A percentile compares a stretch with the other conserved stretches of the same genome.
Conservation (phyloP, 2,329 filamentous ascomycete species). For the Teratosphaeria nubilosa region DNA sequence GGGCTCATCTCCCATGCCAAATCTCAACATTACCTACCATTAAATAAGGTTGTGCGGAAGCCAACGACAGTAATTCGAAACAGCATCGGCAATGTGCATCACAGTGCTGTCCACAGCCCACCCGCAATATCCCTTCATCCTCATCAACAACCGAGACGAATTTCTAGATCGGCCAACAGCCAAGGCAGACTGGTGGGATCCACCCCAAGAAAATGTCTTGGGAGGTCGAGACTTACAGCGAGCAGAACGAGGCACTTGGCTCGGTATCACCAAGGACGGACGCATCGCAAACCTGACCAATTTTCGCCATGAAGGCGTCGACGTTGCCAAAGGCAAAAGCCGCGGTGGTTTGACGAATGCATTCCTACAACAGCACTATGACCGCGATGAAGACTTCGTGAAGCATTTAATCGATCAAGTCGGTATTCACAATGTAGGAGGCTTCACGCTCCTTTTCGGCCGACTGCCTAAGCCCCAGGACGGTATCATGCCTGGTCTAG, state of each 20-base stretch:
- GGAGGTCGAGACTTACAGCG: constrained; percentile 54
- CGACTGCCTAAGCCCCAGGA: constrained; percentile 26
- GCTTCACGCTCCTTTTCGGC: constrained; percentile 54
- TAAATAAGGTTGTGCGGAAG: too few relatives aligned
- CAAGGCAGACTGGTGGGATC: constrained; percentile 49
- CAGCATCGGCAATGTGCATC: constrained; percentile 34
- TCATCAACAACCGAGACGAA: constrained; percentile 47
- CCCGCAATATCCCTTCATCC: constrained; percentile 39
- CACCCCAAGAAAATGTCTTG: constrained; percentile 45
- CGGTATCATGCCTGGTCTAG: constrained; percentile 30
- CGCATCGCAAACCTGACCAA: constrained; percentile 55
- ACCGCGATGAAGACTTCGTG: constrained; percentile 41
- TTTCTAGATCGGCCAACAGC: constrained; percentile 53
- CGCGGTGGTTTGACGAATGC: constrained; percentile 51
- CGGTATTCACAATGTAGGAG: constrained; percentile 48
- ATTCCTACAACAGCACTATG: constrained; percentile 42
- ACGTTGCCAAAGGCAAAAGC: constrained; percentile 37
- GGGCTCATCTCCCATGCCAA: too few relatives aligned
- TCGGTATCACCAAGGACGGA: constrained; percentile 51
- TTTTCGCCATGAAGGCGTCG: constrained; percentile 44
- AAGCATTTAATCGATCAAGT: constrained; percentile 44
- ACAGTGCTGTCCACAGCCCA: constrained; percentile 40
- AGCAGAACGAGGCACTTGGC: constrained; percentile 52
- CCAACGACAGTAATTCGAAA: too few relatives aligned
- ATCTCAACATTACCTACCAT: too few relatives aligned